Percentiles rank a stretch among this genome's conserved stretches.
phyloP scores from a whole-genome alignment of 306 rosid genomes.

The Cucurbita ficifolia region DNA sequence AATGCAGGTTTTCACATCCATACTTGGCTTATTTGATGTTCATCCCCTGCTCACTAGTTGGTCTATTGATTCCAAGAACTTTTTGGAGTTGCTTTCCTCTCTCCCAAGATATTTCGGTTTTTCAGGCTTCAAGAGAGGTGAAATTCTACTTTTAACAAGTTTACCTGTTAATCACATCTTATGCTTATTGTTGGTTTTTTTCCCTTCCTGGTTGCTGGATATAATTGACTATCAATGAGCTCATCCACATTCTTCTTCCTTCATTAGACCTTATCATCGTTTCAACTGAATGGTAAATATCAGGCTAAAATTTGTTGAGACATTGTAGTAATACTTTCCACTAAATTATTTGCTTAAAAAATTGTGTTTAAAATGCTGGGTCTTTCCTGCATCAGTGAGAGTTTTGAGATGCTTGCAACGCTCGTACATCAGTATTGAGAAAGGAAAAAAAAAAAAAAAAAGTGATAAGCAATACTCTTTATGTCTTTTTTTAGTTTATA shows the following conservation, averaged over 20 bases:
- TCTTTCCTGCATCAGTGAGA: background rate
- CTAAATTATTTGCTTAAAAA: background rate
- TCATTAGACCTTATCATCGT: background rate
- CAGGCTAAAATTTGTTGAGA: background rate
- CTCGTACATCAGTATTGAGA: background rate
- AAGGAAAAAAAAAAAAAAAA: background rate
- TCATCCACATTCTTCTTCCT: background rate
- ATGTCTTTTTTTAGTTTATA: background rate
- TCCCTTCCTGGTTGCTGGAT: background rate
- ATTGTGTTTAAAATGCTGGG: background rate
- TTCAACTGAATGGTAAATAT: background rate
- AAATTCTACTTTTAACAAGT: background rate
- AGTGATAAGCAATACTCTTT: background rate
- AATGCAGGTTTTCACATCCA: conserved; percentile 84
- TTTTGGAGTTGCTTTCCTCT: conserved; percentile 50
- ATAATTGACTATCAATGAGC: background rate
- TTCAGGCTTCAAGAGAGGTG: conserved; percentile 58
- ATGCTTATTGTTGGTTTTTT: background rate
- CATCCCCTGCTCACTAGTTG: conserved; percentile 64
- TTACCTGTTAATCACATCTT: background rate
- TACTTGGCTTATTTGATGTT: conserved; percentile 88
- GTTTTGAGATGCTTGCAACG: background rate
- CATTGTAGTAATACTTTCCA: background rate
- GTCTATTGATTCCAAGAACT: conserved; percentile 66
- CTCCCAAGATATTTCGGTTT: conserved; percentile 45